phyloP scores from a whole-genome alignment of 768 basidiomycete genomes.

The Trametes cubensis region DNA sequence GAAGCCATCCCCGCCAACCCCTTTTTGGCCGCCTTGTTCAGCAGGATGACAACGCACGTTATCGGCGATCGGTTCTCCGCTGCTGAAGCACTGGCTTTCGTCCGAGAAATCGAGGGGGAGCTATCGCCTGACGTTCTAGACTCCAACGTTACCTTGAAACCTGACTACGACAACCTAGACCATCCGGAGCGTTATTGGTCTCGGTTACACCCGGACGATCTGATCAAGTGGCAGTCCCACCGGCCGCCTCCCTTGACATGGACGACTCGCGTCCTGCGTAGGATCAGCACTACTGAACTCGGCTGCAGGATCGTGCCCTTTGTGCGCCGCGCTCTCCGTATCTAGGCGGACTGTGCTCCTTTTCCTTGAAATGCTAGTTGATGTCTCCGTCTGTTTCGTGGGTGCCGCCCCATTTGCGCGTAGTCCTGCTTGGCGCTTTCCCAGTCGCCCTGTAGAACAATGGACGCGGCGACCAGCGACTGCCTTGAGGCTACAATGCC shows the following conservation, averaged over 20 bases:
- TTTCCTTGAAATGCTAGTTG: too few relatives aligned
- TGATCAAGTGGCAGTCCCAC: background rate
- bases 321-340: background rate
- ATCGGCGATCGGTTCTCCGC: constrained; percentile 1
- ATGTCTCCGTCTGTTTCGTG: too few relatives aligned
- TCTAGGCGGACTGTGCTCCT: too few relatives aligned
- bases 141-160: background rate
- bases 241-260: background rate
- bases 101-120: background rate
- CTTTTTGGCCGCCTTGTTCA: background rate
- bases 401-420: too few relatives aligned
- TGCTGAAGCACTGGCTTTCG: constrained; percentile 1
- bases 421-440: too few relatives aligned
- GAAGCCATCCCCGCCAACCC: constrained; percentile 3
- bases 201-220: background rate
- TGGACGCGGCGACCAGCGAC: too few relatives aligned
- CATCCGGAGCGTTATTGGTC: constrained; percentile 5
- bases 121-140: background rate
- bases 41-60: constrained; percentile 2
- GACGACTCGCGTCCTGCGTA: background rate
- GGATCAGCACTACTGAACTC: background rate
- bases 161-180: background rate
- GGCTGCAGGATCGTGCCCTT: background rate
- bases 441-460: too few relatives aligned
- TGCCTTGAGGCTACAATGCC: too few relatives aligned